Conservation (phyloP, 2,329 filamentous ascomycete species). For the Aureobasidium zeae region DNA sequence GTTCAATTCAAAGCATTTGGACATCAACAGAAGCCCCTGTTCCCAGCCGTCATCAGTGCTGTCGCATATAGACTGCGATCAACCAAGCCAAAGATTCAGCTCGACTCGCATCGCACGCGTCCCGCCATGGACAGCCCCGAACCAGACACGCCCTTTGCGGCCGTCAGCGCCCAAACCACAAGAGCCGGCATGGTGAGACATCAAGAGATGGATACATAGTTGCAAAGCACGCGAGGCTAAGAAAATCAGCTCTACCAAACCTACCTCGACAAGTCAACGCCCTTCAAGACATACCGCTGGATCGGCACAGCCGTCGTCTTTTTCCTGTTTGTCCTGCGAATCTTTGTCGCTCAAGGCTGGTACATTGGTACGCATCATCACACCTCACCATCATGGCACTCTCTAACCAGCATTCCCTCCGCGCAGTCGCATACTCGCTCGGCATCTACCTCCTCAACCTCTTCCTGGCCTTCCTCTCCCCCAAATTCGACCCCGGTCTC, state of each 20-base stretch:
- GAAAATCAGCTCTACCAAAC: conserved; percentile 73
- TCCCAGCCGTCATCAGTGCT: background rate
- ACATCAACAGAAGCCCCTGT: conserved; percentile 14
- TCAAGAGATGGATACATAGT: background rate
- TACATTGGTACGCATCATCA: conserved; percentile 67
- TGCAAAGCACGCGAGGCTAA: background rate
- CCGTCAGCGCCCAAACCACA: conserved; percentile 77
- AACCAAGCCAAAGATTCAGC: conserved; percentile 8
- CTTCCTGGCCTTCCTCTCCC: conserved; percentile 95
- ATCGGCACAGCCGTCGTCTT: conserved; percentile 67
- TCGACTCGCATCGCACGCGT: conserved; percentile 12
- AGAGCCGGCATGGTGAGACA: conserved; percentile 59
- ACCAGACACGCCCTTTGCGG: conserved; percentile 86
- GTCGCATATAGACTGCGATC: conserved; percentile 4
- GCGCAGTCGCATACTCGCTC: conserved; percentile 82
- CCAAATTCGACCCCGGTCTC: conserved; percentile 96
- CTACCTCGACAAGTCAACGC: conserved; percentile 87
- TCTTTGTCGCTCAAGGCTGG: conserved; percentile 91
- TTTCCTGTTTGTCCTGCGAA: conserved; percentile 75
- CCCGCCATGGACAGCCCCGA: conserved; percentile 70
- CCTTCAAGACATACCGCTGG: conserved; percentile 86
- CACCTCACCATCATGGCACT: background rate
- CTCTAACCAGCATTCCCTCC: conserved; percentile 11
- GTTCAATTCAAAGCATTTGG: too few relatives aligned
- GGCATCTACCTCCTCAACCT: conserved; percentile 98